A percentile compares a stretch with the other conserved stretches of the same genome.
Evolutionary conservation across 1,139 yeast species (phyloP).

Genomic region (Chernovozyma sophiae-reginae): DNA sequence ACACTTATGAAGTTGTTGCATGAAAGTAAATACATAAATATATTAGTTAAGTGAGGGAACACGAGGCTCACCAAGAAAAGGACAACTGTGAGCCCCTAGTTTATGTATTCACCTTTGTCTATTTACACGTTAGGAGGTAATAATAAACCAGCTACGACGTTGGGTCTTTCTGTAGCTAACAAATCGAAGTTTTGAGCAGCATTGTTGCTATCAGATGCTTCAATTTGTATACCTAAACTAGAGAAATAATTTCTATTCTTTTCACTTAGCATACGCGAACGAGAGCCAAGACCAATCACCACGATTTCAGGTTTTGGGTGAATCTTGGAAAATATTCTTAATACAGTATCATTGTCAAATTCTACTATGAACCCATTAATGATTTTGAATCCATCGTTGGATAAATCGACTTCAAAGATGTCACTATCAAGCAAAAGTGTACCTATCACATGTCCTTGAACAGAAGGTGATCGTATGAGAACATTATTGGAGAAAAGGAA

Average conservation of each 20-base stretch:
- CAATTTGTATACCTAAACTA: conserved; percentile 62
- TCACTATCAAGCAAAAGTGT: conserved; percentile 61
- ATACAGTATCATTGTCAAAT: conserved; percentile 29
- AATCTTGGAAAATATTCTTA: conserved; percentile 50
- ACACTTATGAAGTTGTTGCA: no score
- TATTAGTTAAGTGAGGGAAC: no score
- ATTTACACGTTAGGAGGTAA: conserved; percentile 62
- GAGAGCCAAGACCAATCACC: conserved; percentile 65
- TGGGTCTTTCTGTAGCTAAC: conserved; percentile 75
- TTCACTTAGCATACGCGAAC: conserved; percentile 59
- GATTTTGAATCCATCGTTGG: conserved; percentile 31
- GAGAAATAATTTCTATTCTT: conserved; percentile 47
- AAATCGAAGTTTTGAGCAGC: conserved; percentile 73
- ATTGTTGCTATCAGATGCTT: conserved; percentile 60
- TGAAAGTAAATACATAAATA: no score
- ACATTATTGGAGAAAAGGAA: conserved; percentile 38
- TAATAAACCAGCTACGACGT: conserved; percentile 62
- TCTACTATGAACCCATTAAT: conserved; percentile 43
- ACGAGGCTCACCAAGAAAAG: no score
- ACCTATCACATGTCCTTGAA: conserved; percentile 44
- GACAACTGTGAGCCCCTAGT: no score
- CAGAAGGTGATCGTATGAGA: conserved; percentile 43
- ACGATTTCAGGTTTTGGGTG: conserved; percentile 79
- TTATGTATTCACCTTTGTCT: no score
- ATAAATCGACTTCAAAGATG: conserved; percentile 56